A percentile compares a stretch with the other conserved stretches of the same genome.
Conservation (phyloP, 2,329 filamentous ascomycete species). For the Hymenoscyphus infarciens region DNA sequence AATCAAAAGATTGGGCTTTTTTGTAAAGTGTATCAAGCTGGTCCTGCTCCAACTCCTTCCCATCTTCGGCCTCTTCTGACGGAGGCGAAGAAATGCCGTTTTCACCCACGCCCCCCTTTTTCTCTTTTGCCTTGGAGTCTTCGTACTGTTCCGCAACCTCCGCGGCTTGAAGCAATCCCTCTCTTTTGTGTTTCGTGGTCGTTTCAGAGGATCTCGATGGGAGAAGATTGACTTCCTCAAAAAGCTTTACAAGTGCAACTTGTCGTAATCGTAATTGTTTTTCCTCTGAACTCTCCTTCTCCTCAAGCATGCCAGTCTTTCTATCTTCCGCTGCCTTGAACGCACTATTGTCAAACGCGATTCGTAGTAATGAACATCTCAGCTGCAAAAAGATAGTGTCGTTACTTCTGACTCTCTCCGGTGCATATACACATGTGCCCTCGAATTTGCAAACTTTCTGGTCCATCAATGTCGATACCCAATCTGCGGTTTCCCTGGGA, state of each 20-base stretch:
- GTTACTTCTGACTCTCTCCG: conserved; percentile 79
- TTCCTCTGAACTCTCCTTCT: conserved; percentile 80
- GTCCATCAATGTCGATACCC: conserved; percentile 90
- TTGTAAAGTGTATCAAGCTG: conserved; percentile 91
- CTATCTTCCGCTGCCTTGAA: conserved; percentile 68
- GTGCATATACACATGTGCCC: conserved; percentile 82
- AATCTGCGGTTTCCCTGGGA: conserved; percentile 80
- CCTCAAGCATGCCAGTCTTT: conserved; percentile 88
- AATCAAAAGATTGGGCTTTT: conserved; percentile 96
- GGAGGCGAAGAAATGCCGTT: conserved; percentile 43
- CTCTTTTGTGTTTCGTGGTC: conserved; percentile 74
- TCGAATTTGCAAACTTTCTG: conserved; percentile 86
- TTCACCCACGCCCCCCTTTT: conserved; percentile 20
- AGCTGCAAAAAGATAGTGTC: conserved; percentile 94
- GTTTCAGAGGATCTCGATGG: conserved; percentile 71
- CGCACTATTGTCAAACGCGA: conserved; percentile 65
- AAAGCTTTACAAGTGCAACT: conserved; percentile 80
- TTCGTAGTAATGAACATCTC: conserved; percentile 68
- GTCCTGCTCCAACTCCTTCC: conserved; percentile 88
- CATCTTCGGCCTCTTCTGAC: conserved; percentile 67
- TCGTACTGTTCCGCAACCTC: conserved; percentile 79
- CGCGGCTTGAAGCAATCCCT: conserved; percentile 80
- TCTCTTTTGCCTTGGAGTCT: conserved; percentile 46
- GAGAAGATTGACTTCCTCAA: conserved; percentile 81
- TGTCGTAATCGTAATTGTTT: conserved; percentile 79